Conservation (phyloP, 441 rosid species). For the Erodium moschatum region DNA sequence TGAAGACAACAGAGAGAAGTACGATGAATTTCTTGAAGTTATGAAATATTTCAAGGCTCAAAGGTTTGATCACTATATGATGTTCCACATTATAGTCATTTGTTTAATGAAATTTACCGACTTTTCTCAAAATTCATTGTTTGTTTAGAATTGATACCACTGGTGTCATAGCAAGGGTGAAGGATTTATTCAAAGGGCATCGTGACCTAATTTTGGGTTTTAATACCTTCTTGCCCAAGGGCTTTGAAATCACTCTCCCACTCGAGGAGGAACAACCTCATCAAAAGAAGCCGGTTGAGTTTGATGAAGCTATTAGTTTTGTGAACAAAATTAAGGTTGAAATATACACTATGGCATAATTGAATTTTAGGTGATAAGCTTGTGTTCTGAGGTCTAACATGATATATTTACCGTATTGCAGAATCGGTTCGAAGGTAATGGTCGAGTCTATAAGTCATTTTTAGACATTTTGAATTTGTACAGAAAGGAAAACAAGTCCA, state of each 20-base stretch:
- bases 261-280: slow-evolving; percentile 66
- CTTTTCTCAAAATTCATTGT: slow-evolving; percentile 19
- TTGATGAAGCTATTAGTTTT: slow-evolving; percentile 90
- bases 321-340: slow-evolving; percentile 96
- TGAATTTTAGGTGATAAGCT: slow-evolving; percentile 15
- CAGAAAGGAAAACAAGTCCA: slow-evolving; percentile 85
- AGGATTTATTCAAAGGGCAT: slow-evolving; percentile 86
- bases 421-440: slow-evolving; percentile 93
- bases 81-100: slow-evolving; percentile 6
- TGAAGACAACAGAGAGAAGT: slow-evolving; percentile 74
- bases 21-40: slow-evolving; percentile 89
- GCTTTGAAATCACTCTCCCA: slow-evolving; percentile 74
- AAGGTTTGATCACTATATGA: slow-evolving; percentile 41
- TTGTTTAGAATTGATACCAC: slow-evolving; percentile 68
- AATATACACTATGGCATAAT: slow-evolving; percentile 1
- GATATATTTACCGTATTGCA: slow-evolving; percentile 30
- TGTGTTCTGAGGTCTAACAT: slow-evolving; percentile 17
- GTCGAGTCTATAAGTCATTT: slow-evolving; percentile 77
- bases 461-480: slow-evolving; percentile 92
- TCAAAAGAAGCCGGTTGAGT: slow-evolving; percentile 89
- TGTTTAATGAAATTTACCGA: slow-evolving; percentile 10
- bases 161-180: slow-evolving; percentile 87
- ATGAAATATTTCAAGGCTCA: slow-evolving; percentile 96
- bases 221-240: slow-evolving; percentile 96
- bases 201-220: slow-evolving; percentile 85